Evolutionary conservation across 176 grass and related monocot genomes (phyloP).

Genomic region (Oryza rufipogon): DNA sequence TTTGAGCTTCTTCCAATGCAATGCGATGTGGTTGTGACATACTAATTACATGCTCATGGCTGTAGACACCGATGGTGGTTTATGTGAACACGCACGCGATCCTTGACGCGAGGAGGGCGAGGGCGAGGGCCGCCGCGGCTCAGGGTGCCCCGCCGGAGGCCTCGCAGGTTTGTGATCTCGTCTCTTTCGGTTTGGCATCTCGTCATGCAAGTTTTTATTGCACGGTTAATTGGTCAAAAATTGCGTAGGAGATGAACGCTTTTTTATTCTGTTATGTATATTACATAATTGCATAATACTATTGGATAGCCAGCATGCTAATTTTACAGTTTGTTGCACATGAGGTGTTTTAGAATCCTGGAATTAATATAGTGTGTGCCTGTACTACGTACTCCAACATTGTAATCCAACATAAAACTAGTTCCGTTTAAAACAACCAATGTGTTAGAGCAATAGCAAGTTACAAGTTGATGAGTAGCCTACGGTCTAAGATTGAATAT

Average conservation of each 20-base stretch:
- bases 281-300: no score
- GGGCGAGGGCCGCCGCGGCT: conserved; percentile 51
- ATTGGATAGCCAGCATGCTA: neutral
- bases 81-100: conserved; percentile 81
- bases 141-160: conserved; percentile 58
- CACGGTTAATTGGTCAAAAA: neutral
- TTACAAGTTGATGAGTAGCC: neutral
- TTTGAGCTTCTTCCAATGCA: neutral
- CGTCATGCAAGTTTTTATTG: neutral
- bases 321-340: neutral
- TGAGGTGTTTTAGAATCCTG: neutral
- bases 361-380: neutral
- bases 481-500: neutral
- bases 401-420: no score
- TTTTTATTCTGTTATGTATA: neutral
- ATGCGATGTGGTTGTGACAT: neutral
- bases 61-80: conserved; percentile 84
- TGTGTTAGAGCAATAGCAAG: neutral
- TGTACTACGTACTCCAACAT: neutral
- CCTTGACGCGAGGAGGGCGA: conserved; percentile 67
- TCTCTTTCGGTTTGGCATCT: neutral
- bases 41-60: neutral
- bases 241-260: neutral
- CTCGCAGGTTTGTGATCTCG: conserved; percentile 49
- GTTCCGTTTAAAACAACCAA: neutral